Base-by-base conservation (phyloP, 148 eudicot genomes). In the Nyssa sinensis region DNA sequence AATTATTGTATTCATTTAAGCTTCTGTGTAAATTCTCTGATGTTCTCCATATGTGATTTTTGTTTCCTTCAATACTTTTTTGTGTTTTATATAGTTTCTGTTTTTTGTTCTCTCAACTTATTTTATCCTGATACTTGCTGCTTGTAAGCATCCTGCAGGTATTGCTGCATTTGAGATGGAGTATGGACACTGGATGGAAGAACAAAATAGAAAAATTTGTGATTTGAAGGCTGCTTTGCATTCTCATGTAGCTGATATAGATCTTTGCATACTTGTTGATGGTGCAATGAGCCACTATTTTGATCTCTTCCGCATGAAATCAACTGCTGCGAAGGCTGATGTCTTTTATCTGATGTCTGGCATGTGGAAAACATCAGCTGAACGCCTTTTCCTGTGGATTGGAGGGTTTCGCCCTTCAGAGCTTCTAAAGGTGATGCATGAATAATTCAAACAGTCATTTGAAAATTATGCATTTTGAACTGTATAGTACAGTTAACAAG, bases 341-440 rank as follows among this genome's bases (percentile, higher is more conserved):
- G 91, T 90, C 55, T 90, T 89, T 67, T 90, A 90, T 75, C 78
- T 94, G 58, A 92, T 90, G 81, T 88, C 97, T 69, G 98, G 98
- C 73, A 84, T 86, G 82, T 94, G 98, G 97, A 87, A 84, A 76
- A 88, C 98, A 49, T 69, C 98, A 65, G 86, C 89, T 27, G 98
- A 94, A 55, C 87, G 94, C 39, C 85, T 92, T 81, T 94, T 94
- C 87, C 81, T 85, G 72, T 94, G 98, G 98, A 94, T 94, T 31
- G 98, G 98, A 62, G 98, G 98, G 39, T 94, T 90, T 80, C 92
- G 98, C 51, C 98, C 98, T 23, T 94, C 98, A 3, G 98, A 92
- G 64, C 75, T 94, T 73, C 82, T 94, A 37, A 89, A 89, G 98
- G 98, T 92, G 69, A 82, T 57, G 4, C 67, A 66, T 25, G 21